Conservation (phyloP, 768 basidiomycete species). For the Harrya chromipes region DNA sequence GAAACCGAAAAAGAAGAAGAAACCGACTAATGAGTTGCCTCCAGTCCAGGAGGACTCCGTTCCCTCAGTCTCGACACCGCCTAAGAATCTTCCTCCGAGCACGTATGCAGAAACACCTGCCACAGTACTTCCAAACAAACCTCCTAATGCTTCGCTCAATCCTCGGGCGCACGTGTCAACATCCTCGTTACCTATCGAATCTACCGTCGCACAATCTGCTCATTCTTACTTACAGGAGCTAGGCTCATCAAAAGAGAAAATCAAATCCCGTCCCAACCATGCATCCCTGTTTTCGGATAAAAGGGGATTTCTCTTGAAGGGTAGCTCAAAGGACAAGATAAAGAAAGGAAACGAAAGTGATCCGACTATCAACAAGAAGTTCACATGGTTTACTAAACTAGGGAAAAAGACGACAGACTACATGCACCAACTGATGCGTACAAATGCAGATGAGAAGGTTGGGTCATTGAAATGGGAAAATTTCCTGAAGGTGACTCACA, state of each 20-base stretch:
- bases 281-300: slow-evolving; percentile 47
- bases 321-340: slow-evolving; percentile 33
- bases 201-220: slow-evolving; percentile 61
- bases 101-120: slow-evolving; percentile 26
- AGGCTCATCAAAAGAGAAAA: slow-evolving; percentile 53
- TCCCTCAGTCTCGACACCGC: slow-evolving; percentile 14
- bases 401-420: slow-evolving; percentile 54
- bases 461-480: slow-evolving; percentile 78
- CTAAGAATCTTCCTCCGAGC: slow-evolving; percentile 16
- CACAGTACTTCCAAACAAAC: slow-evolving; percentile 8
- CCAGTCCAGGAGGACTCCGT: slow-evolving; percentile 23
- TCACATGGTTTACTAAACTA: slow-evolving; percentile 54
- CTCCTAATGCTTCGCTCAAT: slow-evolving; percentile 15
- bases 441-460: slow-evolving; percentile 51
- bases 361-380: slow-evolving; percentile 34
- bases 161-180: slow-evolving; percentile 35
- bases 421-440: slow-evolving; percentile 65
- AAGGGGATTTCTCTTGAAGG: slow-evolving; percentile 50
- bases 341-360: slow-evolving; percentile 33
- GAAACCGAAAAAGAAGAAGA: slow-evolving; percentile 77
- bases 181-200: slow-evolving; percentile 42
- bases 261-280: slow-evolving; percentile 66
- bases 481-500: slow-evolving; percentile 58
- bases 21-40: slow-evolving; percentile 10
- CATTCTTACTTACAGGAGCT: slow-evolving; percentile 64